Evolutionary conservation across 495 filamentous ascomycete genomes (phyloP).

Genomic region (Hyphodiscus hymeniophilus): DNA sequence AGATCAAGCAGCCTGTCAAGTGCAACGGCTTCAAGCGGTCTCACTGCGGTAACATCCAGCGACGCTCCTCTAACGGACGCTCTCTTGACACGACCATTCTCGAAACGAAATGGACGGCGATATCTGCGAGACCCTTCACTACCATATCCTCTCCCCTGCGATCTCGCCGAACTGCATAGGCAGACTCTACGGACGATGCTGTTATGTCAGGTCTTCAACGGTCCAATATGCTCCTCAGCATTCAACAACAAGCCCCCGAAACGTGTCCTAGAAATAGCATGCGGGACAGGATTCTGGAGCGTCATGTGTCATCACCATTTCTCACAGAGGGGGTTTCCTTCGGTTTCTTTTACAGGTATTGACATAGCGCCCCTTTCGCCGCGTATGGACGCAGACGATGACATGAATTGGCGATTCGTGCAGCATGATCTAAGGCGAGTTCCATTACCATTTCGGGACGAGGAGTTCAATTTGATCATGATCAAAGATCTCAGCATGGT

Average conservation of each 20-base stretch:
- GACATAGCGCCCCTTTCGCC: conserved; percentile 74
- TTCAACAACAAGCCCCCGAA: conserved; percentile 57
- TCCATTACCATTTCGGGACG: conserved; percentile 73
- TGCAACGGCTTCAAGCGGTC: conserved; percentile 17
- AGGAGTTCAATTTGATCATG: conserved; percentile 84
- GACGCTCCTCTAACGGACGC: conserved; percentile 13
- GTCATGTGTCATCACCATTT: conserved; percentile 76
- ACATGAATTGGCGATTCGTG: conserved; percentile 81
- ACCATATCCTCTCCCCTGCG: conserved; percentile 78
- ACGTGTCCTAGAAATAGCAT: conserved; percentile 79
- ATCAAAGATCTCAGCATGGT: conserved; percentile 78
- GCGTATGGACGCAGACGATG: conserved; percentile 51
- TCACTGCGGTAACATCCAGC: conserved; percentile 19
- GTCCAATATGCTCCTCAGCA: conserved; percentile 65
- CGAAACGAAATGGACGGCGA: conserved; percentile 65
- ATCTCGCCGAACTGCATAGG: conserved; percentile 78
- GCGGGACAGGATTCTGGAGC: conserved; percentile 86
- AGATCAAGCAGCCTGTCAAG: conserved; percentile 21
- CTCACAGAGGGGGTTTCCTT: conserved; percentile 45
- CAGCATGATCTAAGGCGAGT: conserved; percentile 73
- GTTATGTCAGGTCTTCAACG: conserved; percentile 70
- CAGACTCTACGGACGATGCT: conserved; percentile 80
- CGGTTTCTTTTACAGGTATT: conserved; percentile 70
- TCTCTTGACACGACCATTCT: conserved; percentile 50
- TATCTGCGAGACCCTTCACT: conserved; percentile 71